Base-by-base conservation (phyloP, 768 basidiomycete genomes). In the Hypsizygus marmoreus region DNA sequence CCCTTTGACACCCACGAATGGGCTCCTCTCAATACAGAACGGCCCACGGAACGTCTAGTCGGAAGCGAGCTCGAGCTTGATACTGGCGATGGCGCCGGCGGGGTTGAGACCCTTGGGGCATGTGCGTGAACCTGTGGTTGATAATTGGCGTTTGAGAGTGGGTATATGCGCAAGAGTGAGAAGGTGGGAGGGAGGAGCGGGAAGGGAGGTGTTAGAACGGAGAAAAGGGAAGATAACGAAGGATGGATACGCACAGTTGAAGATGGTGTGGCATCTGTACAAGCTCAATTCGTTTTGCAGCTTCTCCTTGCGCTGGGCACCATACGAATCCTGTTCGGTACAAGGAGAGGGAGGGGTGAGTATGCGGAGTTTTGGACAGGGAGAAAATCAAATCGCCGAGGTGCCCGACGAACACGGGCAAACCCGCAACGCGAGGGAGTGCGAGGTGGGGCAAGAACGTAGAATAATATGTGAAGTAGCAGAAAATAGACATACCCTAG, bases 181-280 rank as follows among this genome's bases (percentile, higher is more conserved):
- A 16, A 14, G 11, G 30, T 14, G 6, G 28, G 20, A 2, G 20
- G 13, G 13, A 13, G 5, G 16, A 22, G 6, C 14, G 25, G 38
- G n/a, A n/a, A 3, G 17, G 11, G 35, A 19, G 6, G 31, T 12
- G 38, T 29, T 22, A 53, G 40, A 4, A 12, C 20, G 41, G 29
- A 34, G 34, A 13, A 29, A n/a, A 17, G 5, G 12, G 24, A 23
- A 48, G 28, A 42, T 17, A 19, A 31, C 31, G 17, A 50, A 14
- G 31, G 42, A 49, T 39, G 40, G n/a, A 26, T 35, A 66, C 78
- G 22, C 46, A 88, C 92, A 92, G 72, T 97, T 97, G 77, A 97
- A 97, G 73, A 97, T 97, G 38, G 95, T 97, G 71, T 97, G 95
- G 76, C 95, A 98, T 47, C 95, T 83, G 75, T 97, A 99, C 65